Conservation (phyloP, 2,329 filamentous ascomycete species). For the Sporothrix sp. region DNA sequence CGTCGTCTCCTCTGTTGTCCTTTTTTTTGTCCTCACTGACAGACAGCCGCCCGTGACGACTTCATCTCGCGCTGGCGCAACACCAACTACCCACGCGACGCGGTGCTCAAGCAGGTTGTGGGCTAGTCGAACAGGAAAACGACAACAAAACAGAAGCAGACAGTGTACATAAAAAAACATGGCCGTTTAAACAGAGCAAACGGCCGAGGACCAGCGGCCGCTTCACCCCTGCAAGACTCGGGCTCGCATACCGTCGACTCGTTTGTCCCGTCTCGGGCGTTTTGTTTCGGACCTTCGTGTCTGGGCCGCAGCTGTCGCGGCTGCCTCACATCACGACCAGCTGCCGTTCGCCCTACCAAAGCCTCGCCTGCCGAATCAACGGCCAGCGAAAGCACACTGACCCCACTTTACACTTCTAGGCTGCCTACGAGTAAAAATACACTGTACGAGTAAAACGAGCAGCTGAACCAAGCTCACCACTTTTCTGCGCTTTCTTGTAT, state of each 20-base stretch:
- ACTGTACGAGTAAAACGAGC: background rate
- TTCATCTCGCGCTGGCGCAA: conserved; percentile 67
- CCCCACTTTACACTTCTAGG: background rate
- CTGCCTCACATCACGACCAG: too few relatives aligned
- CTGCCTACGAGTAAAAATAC: conserved; percentile 5
- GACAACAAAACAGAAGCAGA: background rate
- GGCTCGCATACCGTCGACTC: too few relatives aligned
- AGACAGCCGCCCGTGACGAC: conserved; percentile 66
- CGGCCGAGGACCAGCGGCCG: too few relatives aligned
- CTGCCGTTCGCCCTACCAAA: too few relatives aligned
- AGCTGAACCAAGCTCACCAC: background rate
- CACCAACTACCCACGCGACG: conserved; percentile 49
- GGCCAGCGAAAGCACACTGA: conserved; percentile 3
- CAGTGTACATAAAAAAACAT: background rate
- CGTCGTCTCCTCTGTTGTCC: conserved; percentile 28
- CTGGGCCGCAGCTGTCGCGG: too few relatives aligned
- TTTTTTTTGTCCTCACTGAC: conserved; percentile 12
- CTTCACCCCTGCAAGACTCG: too few relatives aligned
- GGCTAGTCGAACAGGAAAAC: conserved; percentile 16
- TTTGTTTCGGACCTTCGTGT: too few relatives aligned
- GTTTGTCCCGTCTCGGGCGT: too few relatives aligned
- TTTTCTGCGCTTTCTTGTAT: background rate
- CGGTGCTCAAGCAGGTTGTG: conserved; percentile 30
- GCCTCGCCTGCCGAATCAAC: background rate
- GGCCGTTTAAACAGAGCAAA: background rate